Percentiles rank a stretch among this genome's conserved stretches.
These are phyloP conservation scores for Calonectria fujianensis DNA, from an alignment of 2,329 filamentous ascomycete genomes.

Conservation along the genomic window DNA sequence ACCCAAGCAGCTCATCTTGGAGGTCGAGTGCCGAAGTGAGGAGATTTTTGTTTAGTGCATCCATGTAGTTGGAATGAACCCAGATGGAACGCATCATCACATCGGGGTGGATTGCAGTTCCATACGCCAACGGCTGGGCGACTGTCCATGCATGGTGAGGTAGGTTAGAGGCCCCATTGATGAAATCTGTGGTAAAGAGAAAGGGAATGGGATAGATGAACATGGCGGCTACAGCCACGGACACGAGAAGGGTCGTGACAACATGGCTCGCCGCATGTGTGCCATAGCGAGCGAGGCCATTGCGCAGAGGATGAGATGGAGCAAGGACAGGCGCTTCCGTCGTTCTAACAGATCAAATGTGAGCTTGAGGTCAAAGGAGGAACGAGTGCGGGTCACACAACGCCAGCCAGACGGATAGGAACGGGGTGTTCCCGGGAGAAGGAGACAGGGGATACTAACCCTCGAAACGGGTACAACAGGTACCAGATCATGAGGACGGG, in stretches of 20 bases:
- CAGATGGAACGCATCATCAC: conserved; percentile 89
- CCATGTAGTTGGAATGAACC: conserved; percentile 89
- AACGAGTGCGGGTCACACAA: conserved; percentile 20
- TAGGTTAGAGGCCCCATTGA: conserved; percentile 81
- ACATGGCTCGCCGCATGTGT: conserved; percentile 83
- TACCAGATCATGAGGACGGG: conserved; percentile 81
- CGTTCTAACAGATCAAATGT: conserved; percentile 71
- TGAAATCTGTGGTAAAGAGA: conserved; percentile 82
- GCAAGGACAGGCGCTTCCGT: conserved; percentile 82
- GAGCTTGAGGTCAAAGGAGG: conserved; percentile 44
- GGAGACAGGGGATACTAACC: conserved; percentile 70
- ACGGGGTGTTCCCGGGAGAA: conserved; percentile 35
- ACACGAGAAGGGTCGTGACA: conserved; percentile 82
- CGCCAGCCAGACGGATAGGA: conserved; percentile 39
- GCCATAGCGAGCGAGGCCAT: conserved; percentile 80
- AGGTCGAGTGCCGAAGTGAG: conserved; percentile 80
- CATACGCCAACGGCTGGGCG: conserved; percentile 77
- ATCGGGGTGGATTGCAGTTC: conserved; percentile 73
- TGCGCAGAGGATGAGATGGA: conserved; percentile 79
- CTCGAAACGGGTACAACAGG: conserved; percentile 84
- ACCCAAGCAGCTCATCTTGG: conserved; percentile 81
- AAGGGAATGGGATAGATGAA: conserved; percentile 86
- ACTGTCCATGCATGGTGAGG: conserved; percentile 90
- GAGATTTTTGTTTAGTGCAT: conserved; percentile 80
- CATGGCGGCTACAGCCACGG: conserved; percentile 81